Base-by-base conservation (phyloP, 2,329 filamentous ascomycete species). In the Hypomyces rosellus region DNA sequence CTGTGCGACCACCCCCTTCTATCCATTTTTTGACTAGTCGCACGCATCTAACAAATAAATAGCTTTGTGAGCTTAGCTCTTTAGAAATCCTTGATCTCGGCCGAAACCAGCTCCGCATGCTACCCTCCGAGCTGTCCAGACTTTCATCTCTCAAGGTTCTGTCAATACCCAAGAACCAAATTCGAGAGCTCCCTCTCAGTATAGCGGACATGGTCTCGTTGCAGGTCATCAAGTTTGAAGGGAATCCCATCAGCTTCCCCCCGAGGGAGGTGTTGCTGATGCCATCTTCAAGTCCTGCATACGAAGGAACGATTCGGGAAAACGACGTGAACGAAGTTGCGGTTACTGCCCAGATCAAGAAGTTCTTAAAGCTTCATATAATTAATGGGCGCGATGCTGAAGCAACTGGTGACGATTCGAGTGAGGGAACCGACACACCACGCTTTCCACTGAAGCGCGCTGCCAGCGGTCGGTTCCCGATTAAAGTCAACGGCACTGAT, bases 1-100 rank as follows among this genome's bases (percentile, higher is more conserved):
- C 77, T 57, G 80, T 82, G 70, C 65, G 68, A 34, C 40, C 59
- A 47, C 55, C 52, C 49, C 49, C 39, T 38, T 30, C 22, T 37
- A 14, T 48, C 13, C 45, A 33, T 13, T 37, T 34, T 34, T 22
- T 12, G n/a, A 20, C 33, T 14, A 36, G 15, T 37, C 18, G 14
- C 38, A 22, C 18, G 14, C 38, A 22, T 34, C 61, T 66, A 52
- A 65, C 53, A 45, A 48, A 33, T 42, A 18, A 36, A 18, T 63
- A 95, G 90, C 81, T 97, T 52, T 91, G 92, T 65, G 84, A 90
- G 66, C 77, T 97, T 54, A 85, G 82, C 47, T 87, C 89, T 34
- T 80, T 97, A 49, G 91, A 97, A 69, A 96, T 96, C 52, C 80
- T 97, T 54, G 92, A 97, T 69, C 78, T 97, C 49, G 91, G 90